phyloP scores from a whole-genome alignment of 768 basidiomycete species.

The Tremella fuciformis region DNA sequence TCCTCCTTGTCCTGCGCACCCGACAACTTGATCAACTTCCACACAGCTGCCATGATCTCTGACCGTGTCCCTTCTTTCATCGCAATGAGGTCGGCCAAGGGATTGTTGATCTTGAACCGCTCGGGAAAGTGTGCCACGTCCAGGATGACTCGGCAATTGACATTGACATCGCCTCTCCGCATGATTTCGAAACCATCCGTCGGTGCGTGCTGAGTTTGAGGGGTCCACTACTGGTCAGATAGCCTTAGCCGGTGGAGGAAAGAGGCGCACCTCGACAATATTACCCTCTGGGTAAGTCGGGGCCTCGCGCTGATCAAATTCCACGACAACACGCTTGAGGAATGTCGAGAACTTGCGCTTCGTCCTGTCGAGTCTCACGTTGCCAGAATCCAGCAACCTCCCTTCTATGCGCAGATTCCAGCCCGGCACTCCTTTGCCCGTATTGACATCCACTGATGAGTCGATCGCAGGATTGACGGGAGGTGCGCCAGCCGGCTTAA shows the following conservation, averaged over 20 bases:
- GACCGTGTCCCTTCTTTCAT: conserved; percentile 77
- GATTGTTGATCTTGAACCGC: conserved; percentile 73
- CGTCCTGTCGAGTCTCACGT: conserved; percentile 47
- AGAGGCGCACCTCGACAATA: conserved; percentile 71
- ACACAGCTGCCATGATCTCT: conserved; percentile 4
- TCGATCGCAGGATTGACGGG: not conserved
- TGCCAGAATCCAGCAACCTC: conserved; percentile 60
- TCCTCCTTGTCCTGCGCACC: conserved; percentile 59
- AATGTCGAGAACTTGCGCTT: conserved; percentile 78
- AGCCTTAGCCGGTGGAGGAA: conserved; percentile 30
- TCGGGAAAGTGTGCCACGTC: conserved; percentile 84
- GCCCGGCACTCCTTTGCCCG: conserved; percentile 82
- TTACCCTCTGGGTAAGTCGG: conserved; percentile 77
- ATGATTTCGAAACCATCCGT: conserved; percentile 84
- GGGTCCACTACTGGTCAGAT: conserved; percentile 48
- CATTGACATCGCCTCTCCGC: conserved; percentile 73
- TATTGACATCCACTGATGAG: conserved; percentile 61
- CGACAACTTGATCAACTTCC: conserved; percentile 89
- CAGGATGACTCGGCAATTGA: conserved; percentile 76
- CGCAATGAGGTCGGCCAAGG: conserved; percentile 64
- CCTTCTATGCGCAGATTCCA: conserved; percentile 88
- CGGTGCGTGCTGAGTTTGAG: conserved; percentile 52
- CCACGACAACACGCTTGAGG: conserved; percentile 77
- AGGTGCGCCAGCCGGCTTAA: not conserved
- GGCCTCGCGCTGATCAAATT: conserved; percentile 75